phyloP scores from a whole-genome alignment of 2,329 filamentous ascomycete species.

The Truncatella angustata region DNA sequence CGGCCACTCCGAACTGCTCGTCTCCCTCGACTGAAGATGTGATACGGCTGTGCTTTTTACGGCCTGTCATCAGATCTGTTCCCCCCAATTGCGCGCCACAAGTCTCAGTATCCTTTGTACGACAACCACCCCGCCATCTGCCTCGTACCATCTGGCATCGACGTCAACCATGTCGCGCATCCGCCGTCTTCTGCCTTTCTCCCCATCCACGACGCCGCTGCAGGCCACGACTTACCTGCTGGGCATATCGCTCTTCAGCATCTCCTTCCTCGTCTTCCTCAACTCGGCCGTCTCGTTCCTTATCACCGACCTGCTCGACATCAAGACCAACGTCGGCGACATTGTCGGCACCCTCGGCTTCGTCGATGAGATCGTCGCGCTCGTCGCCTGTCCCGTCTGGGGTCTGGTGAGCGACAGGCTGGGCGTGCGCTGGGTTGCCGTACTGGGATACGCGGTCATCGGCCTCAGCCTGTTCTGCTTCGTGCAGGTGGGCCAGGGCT shows the following conservation, averaged over 20 bases:
- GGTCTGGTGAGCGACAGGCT: conserved; percentile 74
- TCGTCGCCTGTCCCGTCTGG: conserved; percentile 79
- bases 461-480: conserved; percentile 74
- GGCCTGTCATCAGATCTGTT: background rate
- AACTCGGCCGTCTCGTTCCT: conserved; percentile 84
- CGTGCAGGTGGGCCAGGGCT: conserved; percentile 65
- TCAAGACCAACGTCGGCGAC: conserved; percentile 71
- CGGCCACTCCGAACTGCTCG: background rate
- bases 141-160: background rate
- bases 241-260: conserved; percentile 81
- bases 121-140: too few relatives aligned
- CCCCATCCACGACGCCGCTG: conserved; percentile 55
- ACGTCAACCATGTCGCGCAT: conserved; percentile 19
- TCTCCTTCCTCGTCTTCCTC: conserved; percentile 86
- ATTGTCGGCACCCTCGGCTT: conserved; percentile 84
- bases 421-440: conserved; percentile 70
- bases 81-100: too few relatives aligned
- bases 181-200: conserved; percentile 54
- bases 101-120: too few relatives aligned
- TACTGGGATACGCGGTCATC: conserved; percentile 79
- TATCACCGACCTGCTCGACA: conserved; percentile 76
- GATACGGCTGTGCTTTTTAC: background rate
- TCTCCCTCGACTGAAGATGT: background rate
- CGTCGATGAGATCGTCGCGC: conserved; percentile 77
- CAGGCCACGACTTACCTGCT: conserved; percentile 75